Percentiles rank a stretch among this genome's conserved stretches.
Evolutionary conservation across 257 asterid genomes (phyloP).

Genomic region (Fraxinus pennsylvanica): DNA sequence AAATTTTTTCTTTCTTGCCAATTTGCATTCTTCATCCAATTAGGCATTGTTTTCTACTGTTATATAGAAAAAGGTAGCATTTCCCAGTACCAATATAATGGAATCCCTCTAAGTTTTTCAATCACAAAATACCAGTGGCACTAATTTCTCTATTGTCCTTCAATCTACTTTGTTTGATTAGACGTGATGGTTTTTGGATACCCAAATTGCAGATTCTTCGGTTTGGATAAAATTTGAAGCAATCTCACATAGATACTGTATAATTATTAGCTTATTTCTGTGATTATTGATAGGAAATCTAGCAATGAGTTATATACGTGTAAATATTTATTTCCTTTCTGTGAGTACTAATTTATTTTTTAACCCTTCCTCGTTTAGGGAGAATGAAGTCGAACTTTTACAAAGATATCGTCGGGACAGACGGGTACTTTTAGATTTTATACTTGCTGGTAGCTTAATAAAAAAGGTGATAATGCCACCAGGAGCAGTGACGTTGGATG

Average conservation of each 20-base stretch:
- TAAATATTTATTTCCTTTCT: not conserved
- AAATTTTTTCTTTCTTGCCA: constrained; percentile 16
- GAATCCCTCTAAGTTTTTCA: not conserved
- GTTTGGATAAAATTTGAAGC: constrained; percentile 2
- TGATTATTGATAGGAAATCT: constrained; percentile 21
- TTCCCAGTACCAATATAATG: not conserved
- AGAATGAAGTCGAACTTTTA: constrained; percentile 64
- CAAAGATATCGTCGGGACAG: constrained; percentile 93
- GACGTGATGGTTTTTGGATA: not conserved
- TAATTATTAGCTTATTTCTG: constrained; percentile 13
- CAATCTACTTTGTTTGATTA: not conserved
- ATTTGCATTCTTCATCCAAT: constrained; percentile 8
- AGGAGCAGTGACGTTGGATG: constrained; percentile 94
- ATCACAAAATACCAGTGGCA: not conserved
- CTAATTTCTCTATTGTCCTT: not conserved
- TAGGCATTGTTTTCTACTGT: constrained; percentile 7
- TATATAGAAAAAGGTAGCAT: not conserved
- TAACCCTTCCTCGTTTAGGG: constrained; percentile 48
- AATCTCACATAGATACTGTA: not conserved
- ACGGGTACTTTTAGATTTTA: constrained; percentile 72
- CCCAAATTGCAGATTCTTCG: constrained; percentile 20
- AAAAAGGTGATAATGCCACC: constrained; percentile 98
- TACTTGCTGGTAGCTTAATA: constrained; percentile 81
- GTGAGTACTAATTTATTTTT: constrained; percentile 21
- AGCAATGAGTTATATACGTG: not conserved